Base-by-base conservation (phyloP, 1,139 yeast genomes). In the Sugiyamaella xylanicola region DNA sequence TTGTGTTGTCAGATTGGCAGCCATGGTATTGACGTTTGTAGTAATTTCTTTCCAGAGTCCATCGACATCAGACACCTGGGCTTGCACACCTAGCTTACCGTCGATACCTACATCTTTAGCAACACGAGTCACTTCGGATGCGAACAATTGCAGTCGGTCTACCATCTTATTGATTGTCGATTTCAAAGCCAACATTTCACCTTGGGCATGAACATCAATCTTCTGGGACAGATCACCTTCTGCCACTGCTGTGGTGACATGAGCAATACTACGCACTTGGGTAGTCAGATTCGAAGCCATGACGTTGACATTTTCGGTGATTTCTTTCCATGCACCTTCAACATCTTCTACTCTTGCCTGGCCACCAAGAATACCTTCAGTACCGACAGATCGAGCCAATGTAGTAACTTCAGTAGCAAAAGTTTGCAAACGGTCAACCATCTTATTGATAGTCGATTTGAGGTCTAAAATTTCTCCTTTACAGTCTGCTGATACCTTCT, bases 71-170 rank as follows among this genome's bases (percentile, higher is more conserved):
- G 86, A 82, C 32, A 89, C 96, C 70, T 89, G 95, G 9, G 96
- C 96, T 68, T 88, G 95, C 53, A 88, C 93, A 66, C 96, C 96
- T 55, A 89, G 80, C 70, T 88, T 89, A 74, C 96, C 96, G 68
- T 89, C 93, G 54, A 88, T 87, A 76, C 96, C 96, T 62, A 89
- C 96, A 77, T 89, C 96, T 63, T 90, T 84, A 3, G 96, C 96
- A 48, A 89, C 96, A 66, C 91, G 81, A 0, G 95, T 85, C 59
- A 89, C 96, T 74, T 89, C 96, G 21, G 86, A 83, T 13, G 95
- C 96, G 70, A 89, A 89, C 55, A 88, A 83, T 69, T 88, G 95
- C 68, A 89, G 80, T 51, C 95, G 84, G 69, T 89, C 96, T 78
- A 89, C 96, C 96, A 89, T 89, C 76, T 87, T 87, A 72, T 87